Evolutionary conservation across 371 early-diverging fungal genomes (phyloP).

Genomic region (Thermomucor indicae-seudaticae): DNA sequence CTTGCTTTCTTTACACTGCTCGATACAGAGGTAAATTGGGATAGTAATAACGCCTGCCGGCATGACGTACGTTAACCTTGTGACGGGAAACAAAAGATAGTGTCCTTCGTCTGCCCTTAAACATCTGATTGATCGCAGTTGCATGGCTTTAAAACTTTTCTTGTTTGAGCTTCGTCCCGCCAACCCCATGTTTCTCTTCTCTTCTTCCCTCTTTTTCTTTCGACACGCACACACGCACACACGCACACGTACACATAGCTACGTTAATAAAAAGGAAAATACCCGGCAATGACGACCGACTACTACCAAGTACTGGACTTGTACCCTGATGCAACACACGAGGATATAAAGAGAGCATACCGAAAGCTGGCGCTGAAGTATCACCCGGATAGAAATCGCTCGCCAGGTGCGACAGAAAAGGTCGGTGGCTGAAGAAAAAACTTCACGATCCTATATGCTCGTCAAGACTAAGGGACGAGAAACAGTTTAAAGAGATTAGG

Average conservation of each 20-base stretch:
- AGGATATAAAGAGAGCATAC: slow-evolving; percentile 82
- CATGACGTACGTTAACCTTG: not conserved
- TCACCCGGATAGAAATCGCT: slow-evolving; percentile 77
- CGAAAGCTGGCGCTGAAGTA: slow-evolving; percentile 71
- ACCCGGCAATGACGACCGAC: not conserved
- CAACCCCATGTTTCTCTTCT: not conserved
- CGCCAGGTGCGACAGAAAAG: slow-evolving; percentile 41
- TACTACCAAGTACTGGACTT: slow-evolving; percentile 29
- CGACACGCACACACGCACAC: too few species aligned
- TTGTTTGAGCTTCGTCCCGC: not conserved
- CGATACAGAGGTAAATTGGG: slow-evolving; percentile 35
- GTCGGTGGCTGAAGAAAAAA: slow-evolving; percentile 7
- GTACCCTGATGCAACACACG: slow-evolving; percentile 13
- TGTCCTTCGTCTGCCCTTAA: slow-evolving; percentile 28
- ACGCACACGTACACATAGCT: too few species aligned
- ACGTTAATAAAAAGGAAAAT: too few species aligned
- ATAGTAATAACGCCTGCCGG: not conserved
- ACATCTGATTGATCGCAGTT: slow-evolving; percentile 14
- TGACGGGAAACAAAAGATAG: too few species aligned
- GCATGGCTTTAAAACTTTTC: too few species aligned
- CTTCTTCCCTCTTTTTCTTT: not conserved
- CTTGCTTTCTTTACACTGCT: slow-evolving; percentile 45
- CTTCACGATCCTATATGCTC: slow-evolving; percentile 3
- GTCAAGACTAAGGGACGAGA: slow-evolving; percentile 42
- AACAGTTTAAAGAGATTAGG: slow-evolving; percentile 47